Conservation (phyloP, 176 grass and related monocot genomes). For the Coix lacrymajobi region DNA sequence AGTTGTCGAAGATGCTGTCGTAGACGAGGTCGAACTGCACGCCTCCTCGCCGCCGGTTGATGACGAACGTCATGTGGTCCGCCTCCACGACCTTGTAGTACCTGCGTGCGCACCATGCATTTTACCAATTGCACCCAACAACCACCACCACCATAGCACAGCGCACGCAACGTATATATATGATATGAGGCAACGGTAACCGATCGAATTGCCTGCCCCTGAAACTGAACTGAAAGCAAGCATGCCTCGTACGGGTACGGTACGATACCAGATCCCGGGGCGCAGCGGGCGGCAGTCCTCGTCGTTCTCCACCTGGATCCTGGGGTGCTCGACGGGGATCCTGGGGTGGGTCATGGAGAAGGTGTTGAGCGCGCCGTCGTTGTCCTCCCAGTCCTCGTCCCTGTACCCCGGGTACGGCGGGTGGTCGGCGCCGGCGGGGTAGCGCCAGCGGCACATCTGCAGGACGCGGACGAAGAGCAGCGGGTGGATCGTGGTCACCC, state of each 20-base stretch:
- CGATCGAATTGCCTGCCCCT: too few species aligned
- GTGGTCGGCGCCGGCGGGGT: neutral
- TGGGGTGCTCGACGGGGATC: constrained; percentile 67
- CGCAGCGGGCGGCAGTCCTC: constrained; percentile 33
- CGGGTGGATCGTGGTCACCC: constrained; percentile 48
- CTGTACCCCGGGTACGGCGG: constrained; percentile 59
- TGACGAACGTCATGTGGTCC: constrained; percentile 75
- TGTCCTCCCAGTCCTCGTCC: constrained; percentile 87
- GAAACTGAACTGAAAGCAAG: too few species aligned
- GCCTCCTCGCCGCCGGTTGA: constrained; percentile 61
- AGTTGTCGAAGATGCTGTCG: constrained; percentile 67
- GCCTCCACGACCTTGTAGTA: constrained; percentile 71
- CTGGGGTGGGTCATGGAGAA: constrained; percentile 82
- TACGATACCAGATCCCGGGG: constrained; percentile 50
- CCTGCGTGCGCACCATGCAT: constrained; percentile 6
- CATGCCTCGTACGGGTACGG: too few species aligned
- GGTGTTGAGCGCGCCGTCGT: constrained; percentile 84
- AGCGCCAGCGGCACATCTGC: constrained; percentile 68
- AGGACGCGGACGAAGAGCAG: constrained; percentile 52
- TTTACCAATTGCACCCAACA: too few species aligned
- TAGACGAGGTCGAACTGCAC: constrained; percentile 78
- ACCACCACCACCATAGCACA: too few species aligned
- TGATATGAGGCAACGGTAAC: too few species aligned
- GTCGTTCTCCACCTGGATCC: constrained; percentile 28
- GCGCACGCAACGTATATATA: too few species aligned